Percentiles rank a stretch among this genome's conserved stretches.
Conservation (phyloP, 805 yeast species). For the Lipomyces spencermartinsiae region DNA sequence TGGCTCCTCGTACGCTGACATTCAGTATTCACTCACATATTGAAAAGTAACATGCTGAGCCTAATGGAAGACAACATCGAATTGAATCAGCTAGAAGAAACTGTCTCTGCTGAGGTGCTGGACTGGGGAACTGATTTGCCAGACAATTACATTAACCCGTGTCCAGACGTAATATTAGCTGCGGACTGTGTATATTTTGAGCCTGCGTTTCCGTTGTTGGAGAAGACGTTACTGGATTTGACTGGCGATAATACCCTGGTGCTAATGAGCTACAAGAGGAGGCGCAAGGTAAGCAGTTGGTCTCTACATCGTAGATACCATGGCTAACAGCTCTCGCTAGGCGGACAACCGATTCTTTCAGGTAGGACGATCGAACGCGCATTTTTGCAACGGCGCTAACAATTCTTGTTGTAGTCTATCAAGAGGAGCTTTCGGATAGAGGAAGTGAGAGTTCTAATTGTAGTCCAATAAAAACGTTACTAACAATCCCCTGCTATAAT, state of each 20-base stretch:
- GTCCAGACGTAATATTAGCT: conserved; percentile 57
- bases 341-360: conserved; percentile 48
- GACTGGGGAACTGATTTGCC: conserved; percentile 57
- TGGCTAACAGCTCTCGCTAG: conserved; percentile 15
- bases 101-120: conserved; percentile 53
- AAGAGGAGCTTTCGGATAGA: conserved; percentile 43
- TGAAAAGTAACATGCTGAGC: conserved; percentile 50
- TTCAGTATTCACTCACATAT: neutral
- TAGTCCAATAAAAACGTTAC: neutral
- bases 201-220: conserved; percentile 59
- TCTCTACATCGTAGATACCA: neutral
- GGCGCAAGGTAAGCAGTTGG: conserved; percentile 51
- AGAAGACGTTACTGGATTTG: conserved; percentile 56
- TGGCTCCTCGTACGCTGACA: neutral
- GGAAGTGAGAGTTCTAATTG: conserved; percentile 39
- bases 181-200: conserved; percentile 68
- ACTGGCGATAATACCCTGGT: conserved; percentile 51
- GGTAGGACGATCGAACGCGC: neutral
- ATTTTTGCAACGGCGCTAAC: neutral
- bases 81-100: conserved; percentile 49
- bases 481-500: neutral
- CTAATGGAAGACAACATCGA: conserved; percentile 55
- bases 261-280: conserved; percentile 59
- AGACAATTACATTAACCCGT: conserved; percentile 44
- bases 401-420: conserved; percentile 41